Evolutionary conservation across 2,329 filamentous ascomycete species (phyloP).

Genomic region (Beauveria brongniartii): DNA sequence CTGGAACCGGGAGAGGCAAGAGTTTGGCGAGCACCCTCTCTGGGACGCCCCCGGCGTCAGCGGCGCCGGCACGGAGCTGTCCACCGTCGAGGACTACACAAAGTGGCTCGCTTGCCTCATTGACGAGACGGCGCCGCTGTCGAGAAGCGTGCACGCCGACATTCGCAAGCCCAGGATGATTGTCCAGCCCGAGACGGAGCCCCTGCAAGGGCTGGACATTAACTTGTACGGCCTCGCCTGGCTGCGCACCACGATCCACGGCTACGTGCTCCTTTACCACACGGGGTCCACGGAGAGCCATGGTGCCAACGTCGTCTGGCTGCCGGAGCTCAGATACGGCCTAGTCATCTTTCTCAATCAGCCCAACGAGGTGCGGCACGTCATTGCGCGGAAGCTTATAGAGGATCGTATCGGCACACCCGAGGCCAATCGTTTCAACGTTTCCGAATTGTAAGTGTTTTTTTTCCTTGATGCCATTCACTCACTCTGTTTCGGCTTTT

Average conservation of each 20-base stretch:
- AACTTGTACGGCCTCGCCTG: constrained; percentile 24
- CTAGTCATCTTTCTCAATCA: constrained; percentile 33
- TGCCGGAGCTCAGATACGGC: constrained; percentile 24
- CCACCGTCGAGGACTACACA: constrained; percentile 40
- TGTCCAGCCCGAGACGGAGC: constrained; percentile 20
- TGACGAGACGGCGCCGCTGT: constrained; percentile 19
- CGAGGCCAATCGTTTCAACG: constrained; percentile 15
- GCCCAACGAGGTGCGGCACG: constrained; percentile 24
- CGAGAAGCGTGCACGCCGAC: constrained; percentile 18
- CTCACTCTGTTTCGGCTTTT: too few species aligned
- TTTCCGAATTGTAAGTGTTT: constrained; percentile 16
- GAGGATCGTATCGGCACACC: constrained; percentile 22
- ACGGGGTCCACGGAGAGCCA: constrained; percentile 21
- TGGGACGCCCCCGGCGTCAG: constrained; percentile 22
- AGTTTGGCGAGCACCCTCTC: constrained; percentile 21
- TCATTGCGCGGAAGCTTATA: constrained; percentile 22
- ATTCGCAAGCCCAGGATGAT: constrained; percentile 22
- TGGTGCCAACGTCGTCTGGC: constrained; percentile 23
- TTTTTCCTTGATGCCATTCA: not conserved
- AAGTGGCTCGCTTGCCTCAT: constrained; percentile 44
- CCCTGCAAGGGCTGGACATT: constrained; percentile 1
- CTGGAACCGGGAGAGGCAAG: constrained; percentile 24
- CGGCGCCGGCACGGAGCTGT: constrained; percentile 35
- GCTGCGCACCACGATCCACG: constrained; percentile 19
- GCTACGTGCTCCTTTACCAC: constrained; percentile 23